Percentiles rank a stretch among this genome's conserved stretches.
These are phyloP conservation scores for Nothophytophthora sp. DNA, from an alignment of 352 stramenopile genomes.

Conservation along the genomic window DNA sequence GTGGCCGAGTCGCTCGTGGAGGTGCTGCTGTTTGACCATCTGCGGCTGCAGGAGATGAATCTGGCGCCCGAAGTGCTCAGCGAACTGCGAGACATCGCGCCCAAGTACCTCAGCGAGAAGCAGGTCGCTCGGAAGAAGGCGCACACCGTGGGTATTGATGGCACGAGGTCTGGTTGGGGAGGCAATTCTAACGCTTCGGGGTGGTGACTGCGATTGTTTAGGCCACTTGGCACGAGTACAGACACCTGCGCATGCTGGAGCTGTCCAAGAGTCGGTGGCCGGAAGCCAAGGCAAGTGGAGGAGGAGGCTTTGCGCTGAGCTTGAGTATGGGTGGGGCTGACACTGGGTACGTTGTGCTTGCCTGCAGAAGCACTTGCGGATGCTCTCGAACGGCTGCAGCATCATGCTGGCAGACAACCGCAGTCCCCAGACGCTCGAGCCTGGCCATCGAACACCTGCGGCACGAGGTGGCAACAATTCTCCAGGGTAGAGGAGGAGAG, in stretches of 20 bases:
- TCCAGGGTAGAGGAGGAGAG: no score
- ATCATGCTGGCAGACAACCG: slow-evolving; percentile 52
- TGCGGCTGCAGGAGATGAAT: slow-evolving; percentile 80
- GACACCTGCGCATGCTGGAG: slow-evolving; percentile 62
- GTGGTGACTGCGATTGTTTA: slow-evolving; percentile 13
- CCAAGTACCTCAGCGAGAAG: slow-evolving; percentile 62
- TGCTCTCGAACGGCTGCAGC: slow-evolving; percentile 75
- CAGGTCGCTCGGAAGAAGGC: slow-evolving; percentile 48
- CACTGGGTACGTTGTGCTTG: not conserved
- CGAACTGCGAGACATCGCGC: slow-evolving; percentile 48
- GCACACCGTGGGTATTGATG: slow-evolving; percentile 30
- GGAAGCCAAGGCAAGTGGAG: slow-evolving; percentile 46
- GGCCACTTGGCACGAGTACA: slow-evolving; percentile 73
- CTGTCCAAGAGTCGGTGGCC: slow-evolving; percentile 73
- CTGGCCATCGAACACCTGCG: not conserved
- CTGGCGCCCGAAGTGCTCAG: slow-evolving; percentile 54
- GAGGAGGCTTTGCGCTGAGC: no score
- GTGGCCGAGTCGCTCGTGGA: slow-evolving; percentile 72
- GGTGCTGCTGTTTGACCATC: slow-evolving; percentile 69
- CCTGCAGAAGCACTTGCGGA: slow-evolving; percentile 55
- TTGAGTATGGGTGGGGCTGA: slow-evolving; percentile 5
- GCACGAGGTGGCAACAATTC: no score
- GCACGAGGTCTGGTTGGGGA: not conserved
- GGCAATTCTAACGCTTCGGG: not conserved
- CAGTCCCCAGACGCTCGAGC: not conserved